Percentiles rank a stretch among this genome's conserved stretches.
Evolutionary conservation across 495 filamentous ascomycete genomes (phyloP).

Genomic region (Xeromyces bisporus): DNA sequence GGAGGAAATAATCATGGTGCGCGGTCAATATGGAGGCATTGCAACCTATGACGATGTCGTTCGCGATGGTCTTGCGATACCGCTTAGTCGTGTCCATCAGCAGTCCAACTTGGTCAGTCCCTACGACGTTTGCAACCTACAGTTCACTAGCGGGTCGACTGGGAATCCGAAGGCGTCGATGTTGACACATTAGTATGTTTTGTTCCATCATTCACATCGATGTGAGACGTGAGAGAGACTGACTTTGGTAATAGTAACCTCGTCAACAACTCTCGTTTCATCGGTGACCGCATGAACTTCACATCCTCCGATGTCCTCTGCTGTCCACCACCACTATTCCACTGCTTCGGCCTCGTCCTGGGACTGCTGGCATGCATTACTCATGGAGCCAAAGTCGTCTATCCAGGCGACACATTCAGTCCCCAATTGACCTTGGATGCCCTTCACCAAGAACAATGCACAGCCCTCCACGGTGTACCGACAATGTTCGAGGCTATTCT

Average conservation of each 20-base stretch:
- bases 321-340: conserved; percentile 55
- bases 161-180: conserved; percentile 60
- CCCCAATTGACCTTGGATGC: conserved; percentile 38
- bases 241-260: conserved; percentile 50
- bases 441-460: conserved; percentile 46
- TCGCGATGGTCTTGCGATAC: conserved; percentile 12
- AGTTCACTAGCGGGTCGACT: conserved; percentile 56
- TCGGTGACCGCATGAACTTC: conserved; percentile 50
- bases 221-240: conserved; percentile 1
- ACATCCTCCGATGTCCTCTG: conserved; percentile 45
- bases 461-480: conserved; percentile 53
- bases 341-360: conserved; percentile 59
- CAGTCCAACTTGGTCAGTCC: conserved; percentile 30
- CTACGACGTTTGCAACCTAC: conserved; percentile 49
- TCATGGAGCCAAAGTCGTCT: conserved; percentile 49
- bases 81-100: conserved; percentile 24
- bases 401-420: conserved; percentile 48
- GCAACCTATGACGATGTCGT: conserved; percentile 35
- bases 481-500: conserved; percentile 58
- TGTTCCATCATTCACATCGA: not conserved
- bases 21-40: conserved; percentile 32
- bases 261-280: conserved; percentile 52
- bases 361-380: conserved; percentile 50
- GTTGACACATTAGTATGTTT: conserved; percentile 48
- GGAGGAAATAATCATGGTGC: conserved; percentile 36